These are phyloP conservation scores for Cladobotryum mycophilum DNA, from an alignment of 2,329 filamentous ascomycete species.

Conservation along the genomic window DNA sequence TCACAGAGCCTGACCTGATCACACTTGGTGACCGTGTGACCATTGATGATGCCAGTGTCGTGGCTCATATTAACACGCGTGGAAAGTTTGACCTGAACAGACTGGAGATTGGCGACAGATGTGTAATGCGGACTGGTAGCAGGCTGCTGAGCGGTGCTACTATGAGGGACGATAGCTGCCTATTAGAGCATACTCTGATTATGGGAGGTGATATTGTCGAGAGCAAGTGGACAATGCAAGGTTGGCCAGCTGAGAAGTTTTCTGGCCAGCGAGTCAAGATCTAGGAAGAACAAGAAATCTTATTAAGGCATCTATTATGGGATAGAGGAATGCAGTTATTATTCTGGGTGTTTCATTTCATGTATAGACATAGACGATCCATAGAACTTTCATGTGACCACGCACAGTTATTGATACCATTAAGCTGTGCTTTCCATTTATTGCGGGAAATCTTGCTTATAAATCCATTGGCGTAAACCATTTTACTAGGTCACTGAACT, in stretches of 20 bases:
- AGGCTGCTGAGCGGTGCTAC: slow-evolving; percentile 46
- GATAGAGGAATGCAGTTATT: too few species aligned
- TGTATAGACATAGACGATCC: too few species aligned
- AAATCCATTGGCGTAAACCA: too few species aligned
- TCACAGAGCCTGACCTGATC: slow-evolving; percentile 53
- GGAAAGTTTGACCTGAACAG: slow-evolving; percentile 51
- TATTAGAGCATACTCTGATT: slow-evolving; percentile 52
- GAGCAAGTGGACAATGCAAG: slow-evolving; percentile 44
- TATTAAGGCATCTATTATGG: too few species aligned
- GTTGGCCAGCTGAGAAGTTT: slow-evolving; percentile 40
- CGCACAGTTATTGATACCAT: too few species aligned
- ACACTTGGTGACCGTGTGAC: slow-evolving; percentile 46
- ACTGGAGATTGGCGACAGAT: slow-evolving; percentile 43
- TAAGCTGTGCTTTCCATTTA: too few species aligned
- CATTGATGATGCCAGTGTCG: slow-evolving; percentile 50
- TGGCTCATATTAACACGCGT: slow-evolving; percentile 50
- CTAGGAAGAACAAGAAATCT: too few species aligned
- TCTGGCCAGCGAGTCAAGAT: slow-evolving; percentile 1
- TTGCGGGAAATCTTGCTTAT: too few species aligned
- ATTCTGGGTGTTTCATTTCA: too few species aligned
- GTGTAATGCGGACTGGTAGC: slow-evolving; percentile 46
- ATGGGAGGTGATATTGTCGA: slow-evolving; percentile 52
- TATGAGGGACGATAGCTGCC: slow-evolving; percentile 46
- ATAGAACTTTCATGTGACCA: too few species aligned
- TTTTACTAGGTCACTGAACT: too few species aligned